Evolutionary conservation across 768 basidiomycete species (phyloP).

Genomic region (Mycena pura): DNA sequence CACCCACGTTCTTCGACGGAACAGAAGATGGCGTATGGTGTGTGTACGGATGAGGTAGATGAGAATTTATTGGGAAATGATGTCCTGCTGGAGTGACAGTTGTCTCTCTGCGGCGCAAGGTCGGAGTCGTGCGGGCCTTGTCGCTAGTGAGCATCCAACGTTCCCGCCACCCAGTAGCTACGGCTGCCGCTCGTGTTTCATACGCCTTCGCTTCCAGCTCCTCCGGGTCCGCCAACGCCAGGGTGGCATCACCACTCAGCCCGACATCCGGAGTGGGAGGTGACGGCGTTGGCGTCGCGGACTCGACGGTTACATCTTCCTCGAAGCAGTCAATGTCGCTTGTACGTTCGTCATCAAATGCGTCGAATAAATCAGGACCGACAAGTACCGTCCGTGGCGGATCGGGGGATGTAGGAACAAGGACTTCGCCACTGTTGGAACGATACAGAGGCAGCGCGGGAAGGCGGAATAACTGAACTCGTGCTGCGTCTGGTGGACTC

Average conservation of each 20-base stretch:
- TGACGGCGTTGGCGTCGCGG: slow-evolving; percentile 34
- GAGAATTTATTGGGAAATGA: slow-evolving; percentile 33
- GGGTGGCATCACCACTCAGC: slow-evolving; percentile 26
- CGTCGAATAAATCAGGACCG: slow-evolving; percentile 54
- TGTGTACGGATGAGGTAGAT: slow-evolving; percentile 29
- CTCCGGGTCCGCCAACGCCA: slow-evolving; percentile 38
- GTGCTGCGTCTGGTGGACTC: slow-evolving; percentile 43
- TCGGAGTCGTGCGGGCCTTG: slow-evolving; percentile 39
- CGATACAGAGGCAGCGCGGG: slow-evolving; percentile 23
- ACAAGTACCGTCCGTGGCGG: slow-evolving; percentile 18
- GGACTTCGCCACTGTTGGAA: slow-evolving; percentile 1
- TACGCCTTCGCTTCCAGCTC: slow-evolving; percentile 31
- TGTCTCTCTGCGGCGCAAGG: slow-evolving; percentile 49
- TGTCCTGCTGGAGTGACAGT: slow-evolving; percentile 53
- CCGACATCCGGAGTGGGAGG: slow-evolving; percentile 32
- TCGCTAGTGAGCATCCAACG: slow-evolving; percentile 51
- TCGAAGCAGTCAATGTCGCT: slow-evolving; percentile 54
- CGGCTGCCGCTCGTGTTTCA: slow-evolving; percentile 44
- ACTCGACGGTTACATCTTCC: slow-evolving; percentile 31
- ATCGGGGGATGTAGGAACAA: slow-evolving; percentile 17
- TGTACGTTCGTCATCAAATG: slow-evolving; percentile 48
- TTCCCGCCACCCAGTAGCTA: slow-evolving; percentile 62
- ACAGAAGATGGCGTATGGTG: slow-evolving; percentile 24
- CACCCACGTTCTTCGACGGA: neutral
- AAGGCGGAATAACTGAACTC: slow-evolving; percentile 1